phyloP scores from a whole-genome alignment of 2,329 filamentous ascomycete genomes.

The Calonectria pseudoturangicola region DNA sequence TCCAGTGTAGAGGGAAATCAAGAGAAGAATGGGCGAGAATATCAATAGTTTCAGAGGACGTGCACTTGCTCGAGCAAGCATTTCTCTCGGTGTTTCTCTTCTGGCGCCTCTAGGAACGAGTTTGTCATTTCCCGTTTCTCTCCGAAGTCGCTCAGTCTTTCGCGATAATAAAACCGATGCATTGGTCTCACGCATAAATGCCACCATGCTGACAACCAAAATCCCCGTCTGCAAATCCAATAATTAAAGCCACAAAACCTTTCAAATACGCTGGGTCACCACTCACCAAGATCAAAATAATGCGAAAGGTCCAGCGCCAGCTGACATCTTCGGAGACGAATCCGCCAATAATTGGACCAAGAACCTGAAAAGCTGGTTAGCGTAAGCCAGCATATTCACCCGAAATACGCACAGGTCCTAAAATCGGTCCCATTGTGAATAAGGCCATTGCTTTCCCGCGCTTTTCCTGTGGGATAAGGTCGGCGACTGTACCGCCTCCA shows the following conservation, averaged over 20 bases:
- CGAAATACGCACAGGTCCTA: conserved; percentile 17
- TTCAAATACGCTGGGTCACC: conserved; percentile 1
- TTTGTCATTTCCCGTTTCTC: conserved; percentile 33
- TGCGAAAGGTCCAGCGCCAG: conserved; percentile 29
- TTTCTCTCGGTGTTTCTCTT: conserved; percentile 39
- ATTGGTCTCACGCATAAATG: conserved; percentile 50
- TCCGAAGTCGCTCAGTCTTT: conserved; percentile 21
- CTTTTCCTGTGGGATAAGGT: conserved; percentile 25
- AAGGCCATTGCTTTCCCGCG: conserved; percentile 23
- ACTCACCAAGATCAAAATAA: conserved; percentile 29
- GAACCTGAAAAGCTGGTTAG: conserved; percentile 8
- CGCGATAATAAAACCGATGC: conserved; percentile 7
- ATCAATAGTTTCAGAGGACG: conserved; percentile 69
- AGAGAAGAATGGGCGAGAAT: conserved; percentile 71
- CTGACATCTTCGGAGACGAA: conserved; percentile 25
- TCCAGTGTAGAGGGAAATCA: conserved; percentile 60
- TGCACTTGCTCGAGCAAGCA: conserved; percentile 58
- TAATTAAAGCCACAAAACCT: background rate
- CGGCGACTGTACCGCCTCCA: conserved; percentile 28
- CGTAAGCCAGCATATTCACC: background rate
- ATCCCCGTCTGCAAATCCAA: conserved; percentile 4
- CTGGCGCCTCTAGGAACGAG: conserved; percentile 26
- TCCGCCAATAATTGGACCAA: conserved; percentile 26
- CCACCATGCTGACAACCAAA: background rate
- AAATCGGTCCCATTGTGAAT: conserved; percentile 20